Conservation (phyloP, 2,329 filamentous ascomycete species). For the Aspergillus sp. region DNA sequence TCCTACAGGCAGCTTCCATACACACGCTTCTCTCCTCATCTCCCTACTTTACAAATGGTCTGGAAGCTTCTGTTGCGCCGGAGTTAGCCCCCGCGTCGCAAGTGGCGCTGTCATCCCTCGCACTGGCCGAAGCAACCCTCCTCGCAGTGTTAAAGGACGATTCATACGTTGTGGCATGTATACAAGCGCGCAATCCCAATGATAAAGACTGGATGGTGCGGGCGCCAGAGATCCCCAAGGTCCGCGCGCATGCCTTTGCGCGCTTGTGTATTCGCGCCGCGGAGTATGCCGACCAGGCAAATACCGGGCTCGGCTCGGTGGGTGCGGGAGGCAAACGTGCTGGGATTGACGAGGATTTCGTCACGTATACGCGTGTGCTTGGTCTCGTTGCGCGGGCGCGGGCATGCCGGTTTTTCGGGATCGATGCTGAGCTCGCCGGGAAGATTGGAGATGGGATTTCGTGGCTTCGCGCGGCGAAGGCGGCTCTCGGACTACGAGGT, state of each 20-base stretch:
- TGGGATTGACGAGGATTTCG: constrained; percentile 65
- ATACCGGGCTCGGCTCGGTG: constrained; percentile 53
- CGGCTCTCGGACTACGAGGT: constrained; percentile 70
- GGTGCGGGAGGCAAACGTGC: constrained; percentile 31
- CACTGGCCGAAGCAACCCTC: constrained; percentile 85
- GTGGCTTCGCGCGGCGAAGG: constrained; percentile 79
- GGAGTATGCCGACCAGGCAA: constrained; percentile 80
- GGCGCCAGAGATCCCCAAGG: constrained; percentile 82
- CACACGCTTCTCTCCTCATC: constrained; percentile 72
- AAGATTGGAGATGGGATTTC: constrained; percentile 84
- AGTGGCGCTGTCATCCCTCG: constrained; percentile 57
- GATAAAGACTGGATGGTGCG: constrained; percentile 98
- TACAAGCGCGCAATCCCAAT: constrained; percentile 78
- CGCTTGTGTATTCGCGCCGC: constrained; percentile 84
- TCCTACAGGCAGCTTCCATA: constrained; percentile 78
- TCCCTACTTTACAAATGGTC: constrained; percentile 46
- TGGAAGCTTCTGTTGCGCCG: constrained; percentile 26
- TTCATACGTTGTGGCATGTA: constrained; percentile 81
- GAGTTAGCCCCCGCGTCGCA: constrained; percentile 55
- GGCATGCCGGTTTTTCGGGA: constrained; percentile 86
- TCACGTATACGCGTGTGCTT: constrained; percentile 77
- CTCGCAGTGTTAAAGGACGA: constrained; percentile 93
- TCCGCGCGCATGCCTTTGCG: constrained; percentile 85
- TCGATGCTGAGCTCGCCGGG: constrained; percentile 82
- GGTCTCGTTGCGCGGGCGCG: constrained; percentile 76